Evolutionary conservation across 192 early-diverging fungal species (phyloP).

Genomic region (Rhizophagus clarus): DNA sequence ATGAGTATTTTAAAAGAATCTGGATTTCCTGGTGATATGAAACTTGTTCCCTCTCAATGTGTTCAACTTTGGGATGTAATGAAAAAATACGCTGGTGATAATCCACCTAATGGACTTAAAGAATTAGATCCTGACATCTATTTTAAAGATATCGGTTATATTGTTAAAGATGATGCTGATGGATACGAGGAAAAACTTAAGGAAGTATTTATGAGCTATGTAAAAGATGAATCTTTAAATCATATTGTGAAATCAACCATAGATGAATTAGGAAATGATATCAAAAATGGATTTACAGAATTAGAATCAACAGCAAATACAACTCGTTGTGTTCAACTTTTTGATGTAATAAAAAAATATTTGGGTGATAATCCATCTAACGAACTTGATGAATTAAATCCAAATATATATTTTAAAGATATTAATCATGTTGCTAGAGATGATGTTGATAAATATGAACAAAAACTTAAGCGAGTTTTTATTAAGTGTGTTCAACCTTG

Average conservation of each 20-base stretch:
- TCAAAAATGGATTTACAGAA: slow-evolving; percentile 12
- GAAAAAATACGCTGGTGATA: slow-evolving; percentile 3
- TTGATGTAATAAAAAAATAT: no score
- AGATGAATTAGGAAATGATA: neutral
- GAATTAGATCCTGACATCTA: slow-evolving; percentile 39
- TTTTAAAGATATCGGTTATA: slow-evolving; percentile 28
- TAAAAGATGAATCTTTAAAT: slow-evolving; percentile 1
- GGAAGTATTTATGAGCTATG: slow-evolving; percentile 16
- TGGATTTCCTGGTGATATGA: slow-evolving; percentile 39
- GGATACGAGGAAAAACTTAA: slow-evolving; percentile 41
- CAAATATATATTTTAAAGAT: no score
- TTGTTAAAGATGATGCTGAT: slow-evolving; percentile 35
- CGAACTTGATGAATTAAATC: no score
- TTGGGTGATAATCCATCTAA: no score
- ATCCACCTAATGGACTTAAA: slow-evolving; percentile 5
- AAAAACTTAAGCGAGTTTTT: no score
- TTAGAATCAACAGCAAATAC: slow-evolving; percentile 36
- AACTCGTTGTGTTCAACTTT: no score
- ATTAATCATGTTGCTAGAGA: no score
- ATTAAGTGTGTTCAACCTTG: slow-evolving; percentile 35
- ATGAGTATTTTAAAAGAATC: neutral
- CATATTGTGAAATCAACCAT: neutral
- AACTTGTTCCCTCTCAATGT: slow-evolving; percentile 40
- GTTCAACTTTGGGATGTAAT: slow-evolving; percentile 41
- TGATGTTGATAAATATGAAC: no score